Evolutionary conservation across 2,329 filamentous ascomycete genomes (phyloP).

Genomic region (Fusarium sarcochroum): DNA sequence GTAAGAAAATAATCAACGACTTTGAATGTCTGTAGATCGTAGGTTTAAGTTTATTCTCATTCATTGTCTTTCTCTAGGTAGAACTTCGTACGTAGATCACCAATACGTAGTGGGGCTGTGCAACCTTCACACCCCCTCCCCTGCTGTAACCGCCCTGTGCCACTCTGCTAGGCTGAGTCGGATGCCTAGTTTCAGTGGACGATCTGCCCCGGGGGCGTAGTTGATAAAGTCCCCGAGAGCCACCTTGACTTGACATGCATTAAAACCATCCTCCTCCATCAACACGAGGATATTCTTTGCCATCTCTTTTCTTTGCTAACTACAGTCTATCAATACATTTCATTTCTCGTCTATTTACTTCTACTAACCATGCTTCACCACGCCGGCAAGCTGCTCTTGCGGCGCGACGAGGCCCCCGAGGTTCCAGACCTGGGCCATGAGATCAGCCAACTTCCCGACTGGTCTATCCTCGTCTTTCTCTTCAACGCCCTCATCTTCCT

Average conservation of each 20-base stretch:
- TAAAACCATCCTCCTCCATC: slow-evolving; percentile 28
- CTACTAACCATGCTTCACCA: slow-evolving; percentile 37
- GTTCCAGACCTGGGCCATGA: slow-evolving; percentile 19
- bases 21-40: neutral
- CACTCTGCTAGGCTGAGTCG: slow-evolving; percentile 3
- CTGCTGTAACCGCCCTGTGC: slow-evolving; percentile 20
- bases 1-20: too few relatives aligned
- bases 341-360: neutral
- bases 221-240: slow-evolving; percentile 28
- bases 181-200: slow-evolving; percentile 30
- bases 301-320: slow-evolving; percentile 3
- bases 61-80: neutral
- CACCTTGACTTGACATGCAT: slow-evolving; percentile 10
- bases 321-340: neutral
- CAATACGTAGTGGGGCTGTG: slow-evolving; percentile 22
- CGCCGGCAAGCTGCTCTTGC: slow-evolving; percentile 41
- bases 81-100: slow-evolving; percentile 16
- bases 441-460: slow-evolving; percentile 41
- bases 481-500: slow-evolving; percentile 61
- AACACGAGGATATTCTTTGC: slow-evolving; percentile 11
- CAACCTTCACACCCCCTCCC: slow-evolving; percentile 1
- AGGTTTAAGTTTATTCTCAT: neutral
- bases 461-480: slow-evolving; percentile 58
- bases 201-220: slow-evolving; percentile 20
- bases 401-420: slow-evolving; percentile 52